phyloP scores from a whole-genome alignment of 1,284 basidiomycete species.

The Lignosus rhinocerotis region DNA sequence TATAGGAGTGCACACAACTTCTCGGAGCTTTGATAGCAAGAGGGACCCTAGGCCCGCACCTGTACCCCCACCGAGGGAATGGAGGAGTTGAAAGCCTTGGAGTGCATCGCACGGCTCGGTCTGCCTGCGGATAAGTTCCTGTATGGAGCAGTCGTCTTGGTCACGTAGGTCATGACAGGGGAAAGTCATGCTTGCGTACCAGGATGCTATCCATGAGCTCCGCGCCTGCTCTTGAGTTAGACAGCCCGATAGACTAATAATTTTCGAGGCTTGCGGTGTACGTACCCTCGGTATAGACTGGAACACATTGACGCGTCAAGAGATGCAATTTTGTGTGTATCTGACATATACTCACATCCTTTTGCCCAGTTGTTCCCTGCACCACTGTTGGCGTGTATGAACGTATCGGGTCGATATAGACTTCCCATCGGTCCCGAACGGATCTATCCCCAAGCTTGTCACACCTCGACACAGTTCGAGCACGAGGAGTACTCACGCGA shows the following conservation, averaged over 20 bases:
- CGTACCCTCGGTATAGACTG: constrained; percentile 84
- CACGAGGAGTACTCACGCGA: constrained; percentile 44
- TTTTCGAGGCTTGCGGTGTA: neutral
- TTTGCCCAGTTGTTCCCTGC: constrained; percentile 96
- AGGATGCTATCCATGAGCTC: constrained; percentile 89
- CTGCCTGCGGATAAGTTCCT: constrained; percentile 76
- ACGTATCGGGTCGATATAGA: constrained; percentile 91
- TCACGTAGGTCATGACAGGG: neutral
- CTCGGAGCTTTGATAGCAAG: constrained; percentile 82
- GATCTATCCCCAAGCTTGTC: constrained; percentile 44
- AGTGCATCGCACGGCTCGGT: constrained; percentile 83
- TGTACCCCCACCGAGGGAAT: constrained; percentile 93
- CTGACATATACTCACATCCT: constrained; percentile 60
- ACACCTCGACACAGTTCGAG: neutral
- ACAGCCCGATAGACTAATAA: neutral
- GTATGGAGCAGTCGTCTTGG: neutral
- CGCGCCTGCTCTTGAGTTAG: constrained; percentile 55
- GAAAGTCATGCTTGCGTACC: constrained; percentile 39
- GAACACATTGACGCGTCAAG: neutral
- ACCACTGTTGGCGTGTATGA: constrained; percentile 69
- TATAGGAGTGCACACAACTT: constrained; percentile 49
- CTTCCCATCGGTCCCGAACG: constrained; percentile 67
- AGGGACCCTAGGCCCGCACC: constrained; percentile 86
- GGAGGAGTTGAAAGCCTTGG: constrained; percentile 93
- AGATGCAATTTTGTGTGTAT: too few relatives aligned